Evolutionary conservation across 345 rosid species (phyloP).

Genomic region (Lenwebbia sp.): DNA sequence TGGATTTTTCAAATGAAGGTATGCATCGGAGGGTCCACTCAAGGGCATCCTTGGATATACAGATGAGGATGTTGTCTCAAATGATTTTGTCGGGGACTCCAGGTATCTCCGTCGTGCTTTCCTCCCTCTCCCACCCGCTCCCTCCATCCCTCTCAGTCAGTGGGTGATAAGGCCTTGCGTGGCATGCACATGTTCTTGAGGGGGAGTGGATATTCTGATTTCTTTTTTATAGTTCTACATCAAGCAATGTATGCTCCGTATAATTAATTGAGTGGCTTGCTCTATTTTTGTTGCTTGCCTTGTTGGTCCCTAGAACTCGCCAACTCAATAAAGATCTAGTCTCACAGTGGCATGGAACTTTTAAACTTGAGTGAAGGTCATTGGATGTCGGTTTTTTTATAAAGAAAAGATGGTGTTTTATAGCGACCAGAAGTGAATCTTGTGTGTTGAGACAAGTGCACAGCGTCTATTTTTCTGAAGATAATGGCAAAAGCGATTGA

Average conservation of each 20-base stretch:
- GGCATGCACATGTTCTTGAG: neutral
- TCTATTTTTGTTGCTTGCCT: neutral
- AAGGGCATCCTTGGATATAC: constrained; percentile 94
- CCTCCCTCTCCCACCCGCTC: neutral
- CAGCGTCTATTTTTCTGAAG: neutral
- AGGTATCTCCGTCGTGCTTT: constrained; percentile 31
- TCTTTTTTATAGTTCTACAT: neutral
- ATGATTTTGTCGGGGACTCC: constrained; percentile 85
- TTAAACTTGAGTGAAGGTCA: neutral
- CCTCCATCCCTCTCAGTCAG: neutral
- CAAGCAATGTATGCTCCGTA: neutral
- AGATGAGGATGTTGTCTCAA: constrained; percentile 95
- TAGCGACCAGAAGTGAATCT: neutral
- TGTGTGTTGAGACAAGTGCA: neutral
- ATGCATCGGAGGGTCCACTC: constrained; percentile 85
- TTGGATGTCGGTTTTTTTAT: neutral
- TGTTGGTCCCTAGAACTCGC: neutral
- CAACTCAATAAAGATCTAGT: neutral
- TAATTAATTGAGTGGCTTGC: neutral
- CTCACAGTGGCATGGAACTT: neutral
- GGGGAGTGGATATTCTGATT: neutral
- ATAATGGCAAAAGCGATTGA: neutral
- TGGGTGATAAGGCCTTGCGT: neutral
- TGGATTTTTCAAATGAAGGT: constrained; percentile 24
- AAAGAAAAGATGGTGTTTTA: neutral